Conservation (phyloP, 306 rosid genomes). For the Prunus kanzakura region DNA sequence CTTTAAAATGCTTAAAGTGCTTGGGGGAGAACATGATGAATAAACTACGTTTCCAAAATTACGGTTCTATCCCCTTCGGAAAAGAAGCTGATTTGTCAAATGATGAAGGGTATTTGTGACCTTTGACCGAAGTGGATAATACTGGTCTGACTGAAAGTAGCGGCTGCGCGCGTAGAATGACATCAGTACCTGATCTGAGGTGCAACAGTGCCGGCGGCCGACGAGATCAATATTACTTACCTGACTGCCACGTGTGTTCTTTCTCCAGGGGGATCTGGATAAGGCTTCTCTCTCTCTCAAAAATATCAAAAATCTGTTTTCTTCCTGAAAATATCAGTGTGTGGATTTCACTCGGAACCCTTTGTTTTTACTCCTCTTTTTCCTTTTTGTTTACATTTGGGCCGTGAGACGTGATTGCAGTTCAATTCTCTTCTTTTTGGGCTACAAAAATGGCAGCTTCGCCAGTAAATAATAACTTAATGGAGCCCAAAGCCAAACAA, state of each 20-base stretch:
- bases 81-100: neutral
- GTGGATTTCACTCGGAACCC: neutral
- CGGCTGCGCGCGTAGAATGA: slow-evolving; percentile 17
- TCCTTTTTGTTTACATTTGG: no score
- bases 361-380: neutral
- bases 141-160: neutral
- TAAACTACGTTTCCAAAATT: neutral
- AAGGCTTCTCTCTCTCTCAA: slow-evolving; percentile 9
- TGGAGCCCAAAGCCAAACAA: no score
- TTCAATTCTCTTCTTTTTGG: neutral
- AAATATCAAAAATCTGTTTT: slow-evolving; percentile 12
- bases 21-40: neutral
- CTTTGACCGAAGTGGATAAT: slow-evolving; percentile 11
- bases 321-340: slow-evolving; percentile 1
- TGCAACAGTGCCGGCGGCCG: slow-evolving; percentile 29
- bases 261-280: slow-evolving; percentile 29
- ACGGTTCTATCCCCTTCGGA: neutral
- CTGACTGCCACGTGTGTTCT: slow-evolving; percentile 41
- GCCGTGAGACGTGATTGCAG: neutral
- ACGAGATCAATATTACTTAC: slow-evolving; percentile 9
- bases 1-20: neutral
- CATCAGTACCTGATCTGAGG: slow-evolving; percentile 10
- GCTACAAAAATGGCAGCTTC: neutral
- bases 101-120: slow-evolving; percentile 17
- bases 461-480: neutral